phyloP scores from a whole-genome alignment of 2,329 filamentous ascomycete genomes.

The Stemphylium beticola region DNA sequence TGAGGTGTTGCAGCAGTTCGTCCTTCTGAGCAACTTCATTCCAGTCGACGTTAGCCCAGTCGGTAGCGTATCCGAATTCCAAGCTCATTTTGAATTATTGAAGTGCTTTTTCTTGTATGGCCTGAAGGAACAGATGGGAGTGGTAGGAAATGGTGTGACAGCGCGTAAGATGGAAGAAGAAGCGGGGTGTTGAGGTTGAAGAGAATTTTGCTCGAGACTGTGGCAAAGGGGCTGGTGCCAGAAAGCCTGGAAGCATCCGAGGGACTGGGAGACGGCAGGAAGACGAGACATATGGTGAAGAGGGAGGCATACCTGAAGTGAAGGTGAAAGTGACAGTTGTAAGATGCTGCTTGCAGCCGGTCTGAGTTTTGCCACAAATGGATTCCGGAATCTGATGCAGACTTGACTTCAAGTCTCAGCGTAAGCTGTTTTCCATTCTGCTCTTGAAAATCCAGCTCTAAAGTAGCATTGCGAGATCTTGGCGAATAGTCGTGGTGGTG shows the following conservation, averaged over 20 bases:
- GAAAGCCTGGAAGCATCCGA: not conserved
- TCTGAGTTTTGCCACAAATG: not conserved
- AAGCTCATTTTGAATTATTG: not conserved
- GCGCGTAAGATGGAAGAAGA: not conserved
- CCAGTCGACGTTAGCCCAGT: conserved; percentile 12
- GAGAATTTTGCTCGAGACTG: not conserved
- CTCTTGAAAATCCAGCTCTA: not conserved
- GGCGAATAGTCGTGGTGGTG: conserved; percentile 10
- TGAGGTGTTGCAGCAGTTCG: conserved; percentile 5
- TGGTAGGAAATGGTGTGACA: not conserved
- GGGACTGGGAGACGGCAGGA: conserved; percentile 10
- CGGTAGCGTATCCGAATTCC: not conserved
- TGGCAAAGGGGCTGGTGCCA: not conserved
- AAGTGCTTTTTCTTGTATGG: not conserved
- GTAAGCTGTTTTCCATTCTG: not conserved
- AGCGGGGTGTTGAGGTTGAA: conserved; percentile 1
- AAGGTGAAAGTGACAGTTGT: conserved; percentile 13
- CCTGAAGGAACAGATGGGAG: not conserved
- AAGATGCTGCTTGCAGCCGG: not conserved
- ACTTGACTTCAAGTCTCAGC: too few relatives aligned
- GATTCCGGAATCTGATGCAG: not conserved
- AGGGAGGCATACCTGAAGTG: conserved; percentile 22
- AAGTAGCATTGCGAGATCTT: conserved; percentile 5
- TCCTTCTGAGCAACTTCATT: conserved; percentile 10
- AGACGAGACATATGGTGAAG: not conserved